phyloP scores from a whole-genome alignment of 495 filamentous ascomycete species.

The Daldinia concentrica region DNA sequence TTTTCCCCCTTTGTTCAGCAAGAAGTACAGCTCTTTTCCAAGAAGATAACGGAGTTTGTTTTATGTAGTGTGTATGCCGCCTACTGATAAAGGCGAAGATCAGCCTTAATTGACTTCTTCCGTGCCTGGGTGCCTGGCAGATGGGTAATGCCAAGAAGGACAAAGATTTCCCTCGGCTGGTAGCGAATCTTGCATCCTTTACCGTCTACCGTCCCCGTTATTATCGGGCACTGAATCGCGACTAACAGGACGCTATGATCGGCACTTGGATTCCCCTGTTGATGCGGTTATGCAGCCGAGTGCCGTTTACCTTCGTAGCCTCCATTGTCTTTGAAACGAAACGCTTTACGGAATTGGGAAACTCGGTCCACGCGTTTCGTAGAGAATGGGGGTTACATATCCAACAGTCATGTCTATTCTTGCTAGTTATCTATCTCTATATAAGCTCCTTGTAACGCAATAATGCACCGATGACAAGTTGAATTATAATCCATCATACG shows the following conservation, averaged over 20 bases:
- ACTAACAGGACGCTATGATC: conserved; percentile 28
- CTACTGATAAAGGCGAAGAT: conserved; percentile 43
- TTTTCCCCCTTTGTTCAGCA: background rate
- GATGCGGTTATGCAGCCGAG: conserved; percentile 24
- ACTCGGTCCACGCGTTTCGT: conserved; percentile 21
- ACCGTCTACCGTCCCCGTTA: conserved; percentile 19
- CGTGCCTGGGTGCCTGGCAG: conserved; percentile 41
- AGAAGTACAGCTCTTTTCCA: conserved; percentile 23
- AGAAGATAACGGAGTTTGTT: conserved; percentile 40
- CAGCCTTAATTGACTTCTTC: conserved; percentile 41
- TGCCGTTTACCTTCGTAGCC: background rate
- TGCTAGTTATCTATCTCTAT: background rate
- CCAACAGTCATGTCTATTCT: conserved; percentile 3
- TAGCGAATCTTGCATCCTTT: conserved; percentile 37
- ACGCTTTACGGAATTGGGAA: conserved; percentile 31
- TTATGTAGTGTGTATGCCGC: conserved; percentile 26
- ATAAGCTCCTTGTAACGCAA: background rate
- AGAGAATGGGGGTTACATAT: conserved; percentile 14
- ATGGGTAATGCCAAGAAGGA: conserved; percentile 25
- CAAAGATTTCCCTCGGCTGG: conserved; percentile 29
- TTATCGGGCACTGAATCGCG: conserved; percentile 20
- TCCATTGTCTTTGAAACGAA: conserved; percentile 10
- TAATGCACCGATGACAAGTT: conserved; percentile 23
- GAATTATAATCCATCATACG: conserved; percentile 15
- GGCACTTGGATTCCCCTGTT: conserved; percentile 44